Percentiles rank a stretch among this genome's conserved stretches.
These are phyloP conservation scores for Trypanosomatidae sp. DNA, from an alignment of 208 protist genomes.

Conservation along the genomic window DNA sequence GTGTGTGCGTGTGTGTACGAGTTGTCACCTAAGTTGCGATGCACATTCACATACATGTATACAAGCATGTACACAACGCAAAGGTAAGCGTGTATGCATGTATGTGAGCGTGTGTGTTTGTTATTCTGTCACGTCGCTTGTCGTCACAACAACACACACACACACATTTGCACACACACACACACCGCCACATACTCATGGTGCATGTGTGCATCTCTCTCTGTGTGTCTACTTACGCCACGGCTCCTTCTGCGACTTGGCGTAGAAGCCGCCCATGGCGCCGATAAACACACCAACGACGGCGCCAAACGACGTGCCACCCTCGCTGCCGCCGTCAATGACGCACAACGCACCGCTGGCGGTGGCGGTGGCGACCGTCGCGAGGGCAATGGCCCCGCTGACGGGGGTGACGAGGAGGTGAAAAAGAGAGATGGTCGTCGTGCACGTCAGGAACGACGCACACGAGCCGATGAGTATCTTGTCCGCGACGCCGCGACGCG, in stretches of 20 bases:
- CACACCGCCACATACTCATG: too few relatives aligned
- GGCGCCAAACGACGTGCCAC: conserved; percentile 65
- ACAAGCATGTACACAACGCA: too few relatives aligned
- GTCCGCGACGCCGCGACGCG: conserved; percentile 47
- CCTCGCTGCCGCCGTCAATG: conserved; percentile 62
- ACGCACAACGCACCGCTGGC: conserved; percentile 52
- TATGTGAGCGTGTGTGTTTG: too few relatives aligned
- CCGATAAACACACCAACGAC: conserved; percentile 68
- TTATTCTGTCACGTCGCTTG: too few relatives aligned
- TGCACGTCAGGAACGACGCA: conserved; percentile 37
- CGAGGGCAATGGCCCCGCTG: conserved; percentile 25
- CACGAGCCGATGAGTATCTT: conserved; percentile 63
- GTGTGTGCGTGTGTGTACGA: too few relatives aligned
- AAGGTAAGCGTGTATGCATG: too few relatives aligned
- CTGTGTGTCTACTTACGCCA: conserved; percentile 56
- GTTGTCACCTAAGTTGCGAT: too few relatives aligned
- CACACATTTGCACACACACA: too few relatives aligned
- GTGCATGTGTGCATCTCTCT: background rate
- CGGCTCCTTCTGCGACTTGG: conserved; percentile 78
- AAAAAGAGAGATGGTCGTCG: conserved; percentile 58
- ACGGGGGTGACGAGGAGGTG: conserved; percentile 79
- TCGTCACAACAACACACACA: too few relatives aligned
- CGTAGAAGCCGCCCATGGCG: conserved; percentile 75
- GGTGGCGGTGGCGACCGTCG: conserved; percentile 47
- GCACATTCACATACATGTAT: too few relatives aligned